A percentile compares a stretch with the other conserved stretches of the same genome.
These are phyloP conservation scores for Yamadazyma insecticola DNA, from an alignment of 805 yeast species.

Conservation along the genomic window DNA sequence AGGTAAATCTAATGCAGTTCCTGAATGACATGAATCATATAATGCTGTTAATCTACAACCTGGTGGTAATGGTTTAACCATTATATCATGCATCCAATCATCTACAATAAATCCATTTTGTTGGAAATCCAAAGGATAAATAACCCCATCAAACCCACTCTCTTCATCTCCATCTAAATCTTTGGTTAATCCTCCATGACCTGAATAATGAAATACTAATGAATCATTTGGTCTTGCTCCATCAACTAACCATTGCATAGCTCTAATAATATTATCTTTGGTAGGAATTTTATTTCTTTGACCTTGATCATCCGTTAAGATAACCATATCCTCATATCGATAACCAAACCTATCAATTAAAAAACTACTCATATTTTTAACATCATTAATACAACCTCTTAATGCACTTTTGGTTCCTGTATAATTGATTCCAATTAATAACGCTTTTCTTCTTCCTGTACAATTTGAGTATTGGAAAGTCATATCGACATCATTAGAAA, in stretches of 20 bases:
- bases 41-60: conserved; percentile 37
- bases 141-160: conserved; percentile 31
- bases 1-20: conserved; percentile 37
- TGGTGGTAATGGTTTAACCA: conserved; percentile 32
- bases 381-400: conserved; percentile 37
- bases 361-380: conserved; percentile 32
- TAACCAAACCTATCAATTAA: conserved; percentile 27
- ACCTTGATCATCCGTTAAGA: conserved; percentile 33
- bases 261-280: conserved; percentile 28
- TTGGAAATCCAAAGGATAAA: conserved; percentile 34
- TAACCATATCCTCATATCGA: conserved; percentile 33
- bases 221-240: conserved; percentile 37
- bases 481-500: conserved; percentile 30
- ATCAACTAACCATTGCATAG: conserved; percentile 36
- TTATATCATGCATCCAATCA: conserved; percentile 36
- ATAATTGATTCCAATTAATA: conserved; percentile 34
- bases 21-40: conserved; percentile 37
- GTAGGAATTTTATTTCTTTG: conserved; percentile 28
- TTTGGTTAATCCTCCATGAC: conserved; percentile 36
- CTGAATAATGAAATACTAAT: conserved; percentile 34
- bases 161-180: conserved; percentile 37
- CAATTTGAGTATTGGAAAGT: conserved; percentile 38
- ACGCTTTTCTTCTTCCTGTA: conserved; percentile 31
- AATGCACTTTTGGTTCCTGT: conserved; percentile 25
- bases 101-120: conserved; percentile 29